Evolutionary conservation across 106 monocot species (phyloP), one percentile per base, ranked within the genome.

Genomic region (Dendrobium catenatum): DNA sequence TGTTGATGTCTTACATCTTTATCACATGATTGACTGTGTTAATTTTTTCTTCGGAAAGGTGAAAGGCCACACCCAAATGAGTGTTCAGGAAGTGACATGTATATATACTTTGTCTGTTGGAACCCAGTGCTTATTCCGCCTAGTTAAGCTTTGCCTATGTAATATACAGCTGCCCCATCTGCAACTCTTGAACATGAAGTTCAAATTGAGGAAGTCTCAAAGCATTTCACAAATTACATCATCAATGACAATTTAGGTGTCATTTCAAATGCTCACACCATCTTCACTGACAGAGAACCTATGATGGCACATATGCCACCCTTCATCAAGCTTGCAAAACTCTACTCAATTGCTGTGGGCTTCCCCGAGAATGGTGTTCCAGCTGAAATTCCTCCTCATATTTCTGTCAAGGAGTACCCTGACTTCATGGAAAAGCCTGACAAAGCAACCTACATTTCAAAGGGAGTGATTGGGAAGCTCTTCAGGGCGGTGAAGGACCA

Each of bases 71-170:
- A 97, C 76, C 92, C 94, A 51, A 94, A 97, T 82, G 97, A 97
- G 78, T 94, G 92, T 77, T 97, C 94, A 13, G 97, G 97, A 11
- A 94, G 97, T 81, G 97, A 97, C 72, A 85, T 97, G 68, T 94
- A 97, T 85, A 81, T 94, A 78, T 97, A 97, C 79, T 97, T 94
- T 72, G 94, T 94, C 33, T 83, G 79, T 80, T 97, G 97, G 97
- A 94, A 97, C 75, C 81, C 79, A 19, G 3, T 7, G 67, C 90
- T 97, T 47, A 88, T 94, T 85, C 97, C 94, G 40, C 77, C 85
- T 78, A 82, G 83, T 9, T 80, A 84, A 84, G 83, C 82, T 41
- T 9, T 68, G 56, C 94, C 97, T 17, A 97, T 94, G 97, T 90
- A 97, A 20, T 92, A 94, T 81, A 79, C 83, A 5, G 70, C 92